A percentile compares a stretch with the other conserved stretches of the same genome.
Evolutionary conservation across 2,329 filamentous ascomycete genomes (phyloP).

Genomic region (Fusarium clavum): DNA sequence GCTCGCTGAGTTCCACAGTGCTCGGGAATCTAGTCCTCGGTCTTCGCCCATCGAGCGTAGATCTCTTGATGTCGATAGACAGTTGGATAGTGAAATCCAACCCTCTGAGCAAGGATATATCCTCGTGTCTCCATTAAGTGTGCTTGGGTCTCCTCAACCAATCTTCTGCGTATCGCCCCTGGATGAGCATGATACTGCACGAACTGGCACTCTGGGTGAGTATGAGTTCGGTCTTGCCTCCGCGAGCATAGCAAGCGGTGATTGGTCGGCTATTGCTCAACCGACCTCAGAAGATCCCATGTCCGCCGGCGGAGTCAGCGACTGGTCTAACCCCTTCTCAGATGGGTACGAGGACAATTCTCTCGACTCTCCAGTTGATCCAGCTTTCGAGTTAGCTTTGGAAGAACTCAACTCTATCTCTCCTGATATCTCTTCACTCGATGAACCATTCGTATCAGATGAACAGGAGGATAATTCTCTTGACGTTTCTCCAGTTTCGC

Average conservation of each 20-base stretch:
- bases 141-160: rapidly evolving
- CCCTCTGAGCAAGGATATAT: not conserved
- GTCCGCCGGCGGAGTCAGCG: not conserved
- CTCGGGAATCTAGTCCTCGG: too few relatives aligned
- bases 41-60: not conserved
- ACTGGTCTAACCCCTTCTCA: not conserved
- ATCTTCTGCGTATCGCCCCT: not conserved
- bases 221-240: not conserved
- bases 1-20: not conserved
- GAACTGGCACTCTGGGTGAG: not conserved
- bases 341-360: not conserved
- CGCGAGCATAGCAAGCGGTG: not conserved
- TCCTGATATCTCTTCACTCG: not conserved
- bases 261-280: not conserved
- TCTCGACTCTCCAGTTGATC: not conserved
- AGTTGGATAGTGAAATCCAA: rapidly evolving
- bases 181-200: not conserved
- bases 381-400: not conserved
- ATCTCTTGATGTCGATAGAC: not conserved
- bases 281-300: not conserved
- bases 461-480: not conserved
- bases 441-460: not conserved
- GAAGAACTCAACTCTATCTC: not conserved
- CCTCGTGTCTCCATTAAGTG: not conserved
- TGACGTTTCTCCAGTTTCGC: not conserved